These are phyloP conservation scores for Kwoniella europaea DNA, from an alignment of 768 basidiomycete species.

Conservation along the genomic window DNA sequence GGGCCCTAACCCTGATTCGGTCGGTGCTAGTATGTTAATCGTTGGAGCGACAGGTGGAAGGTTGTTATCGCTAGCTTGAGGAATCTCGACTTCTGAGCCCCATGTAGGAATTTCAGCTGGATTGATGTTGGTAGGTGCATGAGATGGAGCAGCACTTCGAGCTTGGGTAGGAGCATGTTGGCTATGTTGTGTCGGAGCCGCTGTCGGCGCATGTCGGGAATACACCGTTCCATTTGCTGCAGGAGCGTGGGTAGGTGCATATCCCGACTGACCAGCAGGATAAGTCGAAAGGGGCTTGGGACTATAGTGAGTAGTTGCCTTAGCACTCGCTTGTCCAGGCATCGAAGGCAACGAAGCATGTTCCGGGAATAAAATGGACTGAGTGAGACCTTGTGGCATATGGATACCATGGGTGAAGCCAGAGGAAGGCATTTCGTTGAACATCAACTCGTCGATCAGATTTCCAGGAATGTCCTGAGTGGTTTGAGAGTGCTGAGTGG, in stretches of 20 bases:
- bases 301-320: conserved; percentile 9
- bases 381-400: conserved; percentile 21
- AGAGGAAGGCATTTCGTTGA: conserved; percentile 30
- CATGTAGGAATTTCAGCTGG: conserved; percentile 32
- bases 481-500: conserved; percentile 9
- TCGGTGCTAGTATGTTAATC: conserved; percentile 54
- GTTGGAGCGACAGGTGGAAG: conserved; percentile 38
- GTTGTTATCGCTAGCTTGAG: conserved; percentile 25
- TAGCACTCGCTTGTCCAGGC: conserved; percentile 12
- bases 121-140: conserved; percentile 16
- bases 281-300: conserved; percentile 9
- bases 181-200: not conserved
- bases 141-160: conserved; percentile 1
- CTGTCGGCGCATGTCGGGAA: not conserved
- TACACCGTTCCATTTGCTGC: not conserved
- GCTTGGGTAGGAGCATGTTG: conserved; percentile 4
- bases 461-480: conserved; percentile 35
- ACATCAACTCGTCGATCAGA: conserved; percentile 45
- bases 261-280: conserved; percentile 2
- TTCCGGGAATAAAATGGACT: conserved; percentile 17
- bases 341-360: conserved; percentile 4
- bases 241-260: not conserved
- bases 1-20: conserved; percentile 40
- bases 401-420: conserved; percentile 10
- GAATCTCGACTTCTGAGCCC: conserved; percentile 55